Evolutionary conservation across 208 protist genomes (phyloP).

Genomic region (Balamuthia mandrillaris): DNA sequence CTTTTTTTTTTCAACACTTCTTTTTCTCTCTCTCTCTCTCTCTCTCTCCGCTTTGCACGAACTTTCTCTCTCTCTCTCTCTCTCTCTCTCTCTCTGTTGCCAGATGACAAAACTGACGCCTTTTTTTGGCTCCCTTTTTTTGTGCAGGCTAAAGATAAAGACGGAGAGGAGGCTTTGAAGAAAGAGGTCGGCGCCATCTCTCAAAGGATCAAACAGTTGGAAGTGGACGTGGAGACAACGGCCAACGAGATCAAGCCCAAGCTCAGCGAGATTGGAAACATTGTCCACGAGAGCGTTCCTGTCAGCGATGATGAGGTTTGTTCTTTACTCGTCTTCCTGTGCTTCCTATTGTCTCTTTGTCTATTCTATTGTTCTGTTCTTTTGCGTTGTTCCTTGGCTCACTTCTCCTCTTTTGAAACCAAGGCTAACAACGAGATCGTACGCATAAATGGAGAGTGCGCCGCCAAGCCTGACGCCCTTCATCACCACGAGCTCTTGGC

Average conservation of each 20-base stretch:
- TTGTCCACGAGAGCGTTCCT: slow-evolving; percentile 92
- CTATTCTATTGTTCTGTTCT: background rate
- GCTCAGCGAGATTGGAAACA: slow-evolving; percentile 88
- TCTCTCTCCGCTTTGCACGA: background rate
- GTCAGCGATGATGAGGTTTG: slow-evolving; percentile 87
- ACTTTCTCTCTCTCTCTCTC: no score
- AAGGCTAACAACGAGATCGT: background rate
- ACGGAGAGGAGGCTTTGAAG: slow-evolving; percentile 70
- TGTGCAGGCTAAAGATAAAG: slow-evolving; percentile 84
- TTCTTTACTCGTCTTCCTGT: background rate
- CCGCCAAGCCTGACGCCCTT: background rate
- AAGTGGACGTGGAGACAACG: slow-evolving; percentile 56
- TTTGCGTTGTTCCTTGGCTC: slow-evolving; percentile 60
- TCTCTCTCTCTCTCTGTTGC: no score
- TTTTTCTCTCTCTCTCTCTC: no score
- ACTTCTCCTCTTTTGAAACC: slow-evolving; percentile 84
- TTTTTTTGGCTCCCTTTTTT: background rate
- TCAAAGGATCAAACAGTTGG: slow-evolving; percentile 56
- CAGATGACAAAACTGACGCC: background rate
- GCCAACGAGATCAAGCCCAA: slow-evolving; percentile 35
- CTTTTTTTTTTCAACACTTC: background rate
- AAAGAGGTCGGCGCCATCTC: slow-evolving; percentile 85
- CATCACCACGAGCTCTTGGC: slow-evolving; percentile 60
- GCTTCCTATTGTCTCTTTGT: no score
- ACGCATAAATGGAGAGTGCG: background rate